Base-by-base conservation (phyloP, 2,329 filamentous ascomycete genomes). In the Penicillium sp. region DNA sequence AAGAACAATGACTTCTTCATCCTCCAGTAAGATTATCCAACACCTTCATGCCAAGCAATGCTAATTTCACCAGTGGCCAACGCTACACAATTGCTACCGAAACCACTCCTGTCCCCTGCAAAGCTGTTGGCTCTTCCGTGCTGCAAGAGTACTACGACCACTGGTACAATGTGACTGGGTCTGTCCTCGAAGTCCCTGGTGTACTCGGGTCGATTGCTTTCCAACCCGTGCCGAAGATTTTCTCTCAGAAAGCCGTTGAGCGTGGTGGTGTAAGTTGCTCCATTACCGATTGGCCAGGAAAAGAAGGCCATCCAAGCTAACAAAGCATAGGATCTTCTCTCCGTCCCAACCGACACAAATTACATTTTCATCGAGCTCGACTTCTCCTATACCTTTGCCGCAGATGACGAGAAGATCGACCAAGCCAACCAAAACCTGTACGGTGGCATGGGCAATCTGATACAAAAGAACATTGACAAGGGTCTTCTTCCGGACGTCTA, bases 351-450 rank as follows among this genome's bases (percentile, higher is more conserved):
- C 2, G 65, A 68, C 24, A 66, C 70, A 6, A 69, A 76, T 53
- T 73, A 76, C 44, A 72, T 79, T 42, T 70, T 78, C 51, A 65
- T 79, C 39, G 76, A 79, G 56, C 65, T 77, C 24, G 72, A 77
- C 53, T 76, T 75, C 50, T 73, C 71, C 10, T 76, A 76, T 51
- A 54, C 57, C 0, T 60, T 68, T 23, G 51, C 70, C n/a, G 60
- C 67, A 12, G 67, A 73, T 36, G 65, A 71, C 45, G 55, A 51
- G 24, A 69, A 52, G 39, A 74, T 78, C 49, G 75, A 76, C 21
- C 57, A 68, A 6, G 72, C 71, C 1, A 70, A 68, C 39, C 67
- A 74, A 47, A 59, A 65, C 10, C 66, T 75, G 5, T 75, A 75
- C 52, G 61, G 59, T 2, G 73, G 71, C 6, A 61, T 73, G 47